Percentiles rank a stretch among this genome's conserved stretches.
These are phyloP conservation scores for Blastocystis sp. DNA, from an alignment of 352 stramenopile species.

Conservation along the genomic window DNA sequence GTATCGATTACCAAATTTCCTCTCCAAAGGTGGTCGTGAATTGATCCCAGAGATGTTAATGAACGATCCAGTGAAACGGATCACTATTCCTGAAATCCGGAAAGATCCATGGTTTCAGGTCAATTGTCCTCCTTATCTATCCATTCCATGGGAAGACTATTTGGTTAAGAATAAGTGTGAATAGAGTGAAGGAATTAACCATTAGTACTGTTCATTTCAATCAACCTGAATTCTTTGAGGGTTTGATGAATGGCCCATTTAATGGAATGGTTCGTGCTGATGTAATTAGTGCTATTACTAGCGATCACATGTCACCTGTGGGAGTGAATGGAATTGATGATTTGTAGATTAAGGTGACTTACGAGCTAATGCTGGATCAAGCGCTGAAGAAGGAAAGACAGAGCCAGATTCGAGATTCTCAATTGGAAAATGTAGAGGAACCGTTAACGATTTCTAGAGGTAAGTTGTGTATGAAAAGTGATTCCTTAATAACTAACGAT, in stretches of 20 bases:
- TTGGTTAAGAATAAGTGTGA: constrained; percentile 5
- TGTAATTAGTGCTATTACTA: constrained; percentile 65
- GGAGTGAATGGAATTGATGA: background rate
- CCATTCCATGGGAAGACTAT: constrained; percentile 75
- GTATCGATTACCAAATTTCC: constrained; percentile 93
- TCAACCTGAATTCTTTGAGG: constrained; percentile 64
- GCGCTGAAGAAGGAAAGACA: constrained; percentile 67
- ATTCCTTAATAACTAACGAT: background rate
- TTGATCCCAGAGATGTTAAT: constrained; percentile 97
- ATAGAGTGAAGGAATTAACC: background rate
- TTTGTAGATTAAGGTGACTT: constrained; percentile 69
- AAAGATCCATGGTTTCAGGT: constrained; percentile 97
- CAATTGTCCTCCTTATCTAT: constrained; percentile 92
- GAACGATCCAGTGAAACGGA: constrained; percentile 97
- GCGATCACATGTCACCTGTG: constrained; percentile 9
- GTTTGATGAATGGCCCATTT: constrained; percentile 67
- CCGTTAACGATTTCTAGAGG: background rate
- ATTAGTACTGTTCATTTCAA: constrained; percentile 15
- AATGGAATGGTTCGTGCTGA: constrained; percentile 52
- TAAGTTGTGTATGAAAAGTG: background rate
- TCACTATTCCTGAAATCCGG: constrained; percentile 95
- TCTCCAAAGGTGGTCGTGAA: constrained; percentile 90
- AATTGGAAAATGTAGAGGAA: background rate
- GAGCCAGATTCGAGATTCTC: constrained; percentile 25
- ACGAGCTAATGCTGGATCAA: constrained; percentile 70